Base-by-base conservation (phyloP, 2,329 filamentous ascomycete species). In the Sphaerulina musiva region DNA sequence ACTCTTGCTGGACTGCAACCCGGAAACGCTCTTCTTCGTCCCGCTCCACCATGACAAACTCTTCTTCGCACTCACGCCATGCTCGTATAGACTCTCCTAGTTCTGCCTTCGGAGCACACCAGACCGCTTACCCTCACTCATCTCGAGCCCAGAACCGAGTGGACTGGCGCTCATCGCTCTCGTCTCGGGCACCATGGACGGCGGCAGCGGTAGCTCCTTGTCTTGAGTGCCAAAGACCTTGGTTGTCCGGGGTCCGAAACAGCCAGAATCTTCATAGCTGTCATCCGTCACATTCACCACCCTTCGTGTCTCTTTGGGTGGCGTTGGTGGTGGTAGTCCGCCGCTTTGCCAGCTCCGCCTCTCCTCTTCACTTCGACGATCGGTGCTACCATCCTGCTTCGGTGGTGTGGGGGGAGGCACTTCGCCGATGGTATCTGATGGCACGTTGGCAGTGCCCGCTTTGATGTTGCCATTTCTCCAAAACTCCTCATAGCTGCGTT, bases 281-380 rank as follows among this genome's bases (percentile, higher is more conserved):
- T 45, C 41, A 46, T 45, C 48, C 11, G 39, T 51, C 5, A 41
- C 39, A 12, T 51, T 51, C 11, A 41, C 48, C 40, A 51, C n/a
- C 29, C 48, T 39, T 26, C 57, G 44, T 26, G 54, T 52, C n/a
- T 75, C 67, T 50, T 69, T 76, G 0, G 73, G 73, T 10, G 73
- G 73, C n/a, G 73, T 76, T 2, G 73, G 72, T 29, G 74, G 74
- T 32, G 72, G 72, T n/a, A 51, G 56, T 10, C 63, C 62, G 14
- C 63, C 64, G 31, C 48, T 51, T 41, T 51, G 48, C 58, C 62
- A 63, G 53, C 58, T 61, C 36, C 54, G 52, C 17, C 64, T 56
- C 14, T 61, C 62, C 45, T 61, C 56, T 39, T 53, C 48, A 46
- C 54, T 56, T 4, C 55, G 50, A 36, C 54, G 50, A 32, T 60